phyloP scores from a whole-genome alignment of 805 yeast species.

The Candida rishiriensis region DNA sequence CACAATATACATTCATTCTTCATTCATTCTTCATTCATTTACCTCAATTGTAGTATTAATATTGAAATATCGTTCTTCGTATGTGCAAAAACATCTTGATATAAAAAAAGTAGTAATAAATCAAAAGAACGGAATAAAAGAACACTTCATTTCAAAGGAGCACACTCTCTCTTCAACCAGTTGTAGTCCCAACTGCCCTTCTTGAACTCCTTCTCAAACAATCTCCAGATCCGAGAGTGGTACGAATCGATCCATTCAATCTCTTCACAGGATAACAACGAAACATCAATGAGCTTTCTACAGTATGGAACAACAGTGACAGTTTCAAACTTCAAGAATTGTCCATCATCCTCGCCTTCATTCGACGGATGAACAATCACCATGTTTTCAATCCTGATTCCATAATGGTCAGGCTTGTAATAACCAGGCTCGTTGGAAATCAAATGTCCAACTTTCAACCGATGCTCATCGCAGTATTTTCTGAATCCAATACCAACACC shows the following conservation, averaged over 20 bases:
- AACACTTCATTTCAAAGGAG: conserved; percentile 11
- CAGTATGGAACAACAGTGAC: conserved; percentile 57
- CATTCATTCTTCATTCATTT: no score
- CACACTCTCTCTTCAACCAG: conserved; percentile 51
- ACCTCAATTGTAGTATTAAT: no score
- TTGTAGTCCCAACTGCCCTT: conserved; percentile 35
- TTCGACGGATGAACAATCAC: conserved; percentile 30
- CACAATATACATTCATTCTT: no score
- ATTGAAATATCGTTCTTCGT: no score
- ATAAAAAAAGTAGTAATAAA: no score
- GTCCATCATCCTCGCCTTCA: conserved; percentile 30
- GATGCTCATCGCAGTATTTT: conserved; percentile 40
- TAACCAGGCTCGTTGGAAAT: conserved; percentile 62
- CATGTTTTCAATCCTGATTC: conserved; percentile 52
- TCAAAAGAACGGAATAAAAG: neutral
- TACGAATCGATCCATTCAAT: conserved; percentile 46
- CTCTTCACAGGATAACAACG: conserved; percentile 42
- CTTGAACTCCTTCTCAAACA: conserved; percentile 34
- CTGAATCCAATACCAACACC: conserved; percentile 60
- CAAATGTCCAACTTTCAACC: conserved; percentile 49
- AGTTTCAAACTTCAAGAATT: conserved; percentile 46
- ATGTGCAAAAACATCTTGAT: no score
- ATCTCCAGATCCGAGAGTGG: conserved; percentile 44
- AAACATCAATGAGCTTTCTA: conserved; percentile 42
- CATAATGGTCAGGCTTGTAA: conserved; percentile 56